Percentiles rank a stretch among this genome's conserved stretches.
These are phyloP conservation scores for Gynostemma pentaphyllum DNA, from an alignment of 306 rosid genomes.

Conservation along the genomic window DNA sequence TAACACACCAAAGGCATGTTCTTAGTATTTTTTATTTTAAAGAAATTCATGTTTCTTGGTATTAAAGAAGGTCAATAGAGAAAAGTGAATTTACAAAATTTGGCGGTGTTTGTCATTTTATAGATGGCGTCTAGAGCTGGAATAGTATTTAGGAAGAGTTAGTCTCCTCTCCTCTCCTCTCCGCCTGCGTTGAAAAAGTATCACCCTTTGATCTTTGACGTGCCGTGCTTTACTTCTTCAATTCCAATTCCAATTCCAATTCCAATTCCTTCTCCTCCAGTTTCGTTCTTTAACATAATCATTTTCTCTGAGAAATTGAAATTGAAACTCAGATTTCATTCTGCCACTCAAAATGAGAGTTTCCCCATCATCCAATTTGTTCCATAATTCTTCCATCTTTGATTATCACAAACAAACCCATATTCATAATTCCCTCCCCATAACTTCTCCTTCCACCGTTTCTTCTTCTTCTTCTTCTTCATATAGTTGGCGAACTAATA, in stretches of 20 bases:
- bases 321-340: too few species aligned
- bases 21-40: too few species aligned
- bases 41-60: too few species aligned
- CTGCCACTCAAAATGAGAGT: conserved; percentile 4
- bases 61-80: too few species aligned
- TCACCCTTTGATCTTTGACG: too few species aligned
- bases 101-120: not conserved
- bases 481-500: not conserved
- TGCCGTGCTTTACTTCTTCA: conserved; percentile 3
- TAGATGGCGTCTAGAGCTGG: not conserved
- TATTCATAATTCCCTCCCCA: not conserved
- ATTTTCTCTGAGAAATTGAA: not conserved
- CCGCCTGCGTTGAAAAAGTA: conserved; percentile 9
- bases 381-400: not conserved
- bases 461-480: conserved; percentile 10
- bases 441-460: not conserved
- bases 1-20: too few species aligned
- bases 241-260: too few species aligned
- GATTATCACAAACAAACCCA: conserved; percentile 8
- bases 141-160: not conserved
- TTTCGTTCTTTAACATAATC: not conserved
- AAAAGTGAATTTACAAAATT: too few species aligned
- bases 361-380: not conserved
- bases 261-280: not conserved
- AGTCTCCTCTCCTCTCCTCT: too few species aligned